A percentile compares a stretch with the other conserved stretches of the same genome.
Conservation (phyloP, 2,329 filamentous ascomycete genomes). For the Geosmithia flava region DNA sequence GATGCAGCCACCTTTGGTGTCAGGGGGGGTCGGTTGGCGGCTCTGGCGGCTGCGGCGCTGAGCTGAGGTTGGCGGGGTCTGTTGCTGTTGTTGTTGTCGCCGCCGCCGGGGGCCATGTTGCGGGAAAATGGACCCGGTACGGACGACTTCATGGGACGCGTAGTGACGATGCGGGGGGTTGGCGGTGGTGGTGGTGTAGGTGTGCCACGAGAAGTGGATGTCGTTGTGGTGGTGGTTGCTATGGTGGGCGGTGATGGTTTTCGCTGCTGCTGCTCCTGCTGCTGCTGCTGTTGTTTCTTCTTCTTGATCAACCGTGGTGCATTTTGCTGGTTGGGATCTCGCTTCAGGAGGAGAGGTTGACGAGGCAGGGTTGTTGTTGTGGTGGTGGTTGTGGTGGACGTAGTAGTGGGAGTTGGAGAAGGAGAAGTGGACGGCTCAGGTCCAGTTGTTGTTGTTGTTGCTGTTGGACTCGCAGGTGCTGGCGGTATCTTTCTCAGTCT, state of each 20-base stretch:
- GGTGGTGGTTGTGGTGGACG: background rate
- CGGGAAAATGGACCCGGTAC: background rate
- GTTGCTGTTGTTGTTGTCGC: conserved; percentile 33
- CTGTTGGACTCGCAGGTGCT: background rate
- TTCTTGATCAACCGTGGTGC: background rate
- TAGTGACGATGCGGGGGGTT: conserved; percentile 3
- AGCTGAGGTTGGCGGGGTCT: conserved; percentile 58
- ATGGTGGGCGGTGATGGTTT: background rate
- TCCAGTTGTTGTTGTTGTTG: conserved; percentile 1
- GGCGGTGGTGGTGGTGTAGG: background rate
- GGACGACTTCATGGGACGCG: conserved; percentile 4
- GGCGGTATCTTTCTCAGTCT: background rate
- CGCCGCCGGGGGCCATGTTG: conserved; percentile 34
- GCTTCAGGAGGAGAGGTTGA: background rate
- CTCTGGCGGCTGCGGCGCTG: conserved; percentile 46
- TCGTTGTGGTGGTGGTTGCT: background rate
- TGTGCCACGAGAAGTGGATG: background rate
- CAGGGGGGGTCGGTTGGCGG: conserved; percentile 32
- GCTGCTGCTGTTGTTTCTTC: too few species aligned
- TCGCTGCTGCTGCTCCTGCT: background rate
- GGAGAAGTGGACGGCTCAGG: too few species aligned
- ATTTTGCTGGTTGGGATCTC: background rate
- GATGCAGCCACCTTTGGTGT: conserved; percentile 41
- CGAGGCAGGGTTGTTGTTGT: background rate
- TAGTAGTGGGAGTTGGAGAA: background rate